These are phyloP conservation scores for Lentinula detonsa DNA, from an alignment of 768 basidiomycete species.

Conservation along the genomic window DNA sequence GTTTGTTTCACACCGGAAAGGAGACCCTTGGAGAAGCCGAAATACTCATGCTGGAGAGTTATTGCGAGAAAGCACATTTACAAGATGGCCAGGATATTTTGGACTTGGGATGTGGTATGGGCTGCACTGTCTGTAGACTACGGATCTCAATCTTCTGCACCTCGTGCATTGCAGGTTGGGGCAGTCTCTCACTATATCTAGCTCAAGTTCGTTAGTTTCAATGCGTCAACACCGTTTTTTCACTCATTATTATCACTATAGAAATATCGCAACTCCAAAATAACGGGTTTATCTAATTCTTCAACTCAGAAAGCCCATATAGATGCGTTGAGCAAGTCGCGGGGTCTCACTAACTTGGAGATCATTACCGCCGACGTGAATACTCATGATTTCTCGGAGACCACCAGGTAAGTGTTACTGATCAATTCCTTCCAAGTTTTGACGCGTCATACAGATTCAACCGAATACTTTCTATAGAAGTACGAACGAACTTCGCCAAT, in stretches of 20 bases:
- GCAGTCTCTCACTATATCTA: conserved; percentile 61
- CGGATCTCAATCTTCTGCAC: not conserved
- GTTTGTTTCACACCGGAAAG: conserved; percentile 54
- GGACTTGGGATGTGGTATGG: conserved; percentile 62
- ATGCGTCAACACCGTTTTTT: not conserved
- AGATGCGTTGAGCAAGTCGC: conserved; percentile 39
- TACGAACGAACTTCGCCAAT: conserved; percentile 13
- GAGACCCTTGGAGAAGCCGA: conserved; percentile 63
- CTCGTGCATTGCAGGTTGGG: conserved; percentile 43
- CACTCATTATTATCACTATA: conserved; percentile 15
- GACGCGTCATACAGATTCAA: conserved; percentile 44
- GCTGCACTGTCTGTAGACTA: not conserved
- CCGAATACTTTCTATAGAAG: conserved; percentile 66
- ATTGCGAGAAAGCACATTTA: conserved; percentile 59
- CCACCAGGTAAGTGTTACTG: conserved; percentile 29
- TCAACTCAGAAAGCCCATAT: conserved; percentile 63
- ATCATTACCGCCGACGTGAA: conserved; percentile 71
- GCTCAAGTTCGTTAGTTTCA: conserved; percentile 36
- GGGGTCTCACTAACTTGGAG: conserved; percentile 50
- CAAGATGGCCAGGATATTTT: conserved; percentile 56
- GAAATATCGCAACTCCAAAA: conserved; percentile 62
- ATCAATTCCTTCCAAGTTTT: not conserved
- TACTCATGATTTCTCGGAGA: conserved; percentile 46
- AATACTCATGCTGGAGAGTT: conserved; percentile 57
- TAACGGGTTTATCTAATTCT: conserved; percentile 64